Conservation (phyloP, 2,329 filamentous ascomycete genomes). For the Zelopaecilomyces penicillatus region DNA sequence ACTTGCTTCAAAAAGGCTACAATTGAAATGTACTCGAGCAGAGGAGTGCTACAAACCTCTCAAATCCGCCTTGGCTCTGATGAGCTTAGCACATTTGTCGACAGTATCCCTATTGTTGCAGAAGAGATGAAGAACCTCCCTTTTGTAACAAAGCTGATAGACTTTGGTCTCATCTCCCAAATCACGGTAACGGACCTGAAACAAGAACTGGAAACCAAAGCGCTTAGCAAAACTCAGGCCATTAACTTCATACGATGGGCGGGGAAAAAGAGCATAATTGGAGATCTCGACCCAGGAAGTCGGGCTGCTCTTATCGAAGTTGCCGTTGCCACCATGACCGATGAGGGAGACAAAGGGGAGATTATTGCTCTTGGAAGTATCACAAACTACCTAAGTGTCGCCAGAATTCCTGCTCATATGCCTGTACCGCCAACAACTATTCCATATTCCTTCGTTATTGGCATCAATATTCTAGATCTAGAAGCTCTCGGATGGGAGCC, state of each 20-base stretch:
- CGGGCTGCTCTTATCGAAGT: slow-evolving; percentile 67
- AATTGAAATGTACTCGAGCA: slow-evolving; percentile 82
- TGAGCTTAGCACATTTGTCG: slow-evolving; percentile 64
- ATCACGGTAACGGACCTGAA: slow-evolving; percentile 84
- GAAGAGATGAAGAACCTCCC: slow-evolving; percentile 62
- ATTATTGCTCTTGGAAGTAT: slow-evolving; percentile 74
- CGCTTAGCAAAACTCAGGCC: slow-evolving; percentile 70
- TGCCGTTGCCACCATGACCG: slow-evolving; percentile 62
- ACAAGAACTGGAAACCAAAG: slow-evolving; percentile 71
- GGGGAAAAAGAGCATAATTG: slow-evolving; percentile 59
- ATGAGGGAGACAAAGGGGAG: slow-evolving; percentile 53
- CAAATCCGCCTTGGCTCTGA: slow-evolving; percentile 69
- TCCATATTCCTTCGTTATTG: slow-evolving; percentile 73
- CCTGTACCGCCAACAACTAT: slow-evolving; percentile 77
- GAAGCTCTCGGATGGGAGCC: slow-evolving; percentile 80
- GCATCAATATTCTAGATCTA: slow-evolving; percentile 58
- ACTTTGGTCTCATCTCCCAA: slow-evolving; percentile 78
- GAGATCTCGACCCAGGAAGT: slow-evolving; percentile 62
- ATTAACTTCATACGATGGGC: slow-evolving; percentile 80
- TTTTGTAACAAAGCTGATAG: slow-evolving; percentile 72
- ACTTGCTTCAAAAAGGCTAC: slow-evolving; percentile 73
- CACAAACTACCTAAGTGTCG: slow-evolving; percentile 63
- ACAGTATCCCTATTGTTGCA: slow-evolving; percentile 80
- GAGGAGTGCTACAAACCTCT: slow-evolving; percentile 76
- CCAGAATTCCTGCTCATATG: slow-evolving; percentile 70